These are phyloP conservation scores for Micromonas commoda DNA, from an alignment of 139 green algal species.

Conservation along the genomic window DNA sequence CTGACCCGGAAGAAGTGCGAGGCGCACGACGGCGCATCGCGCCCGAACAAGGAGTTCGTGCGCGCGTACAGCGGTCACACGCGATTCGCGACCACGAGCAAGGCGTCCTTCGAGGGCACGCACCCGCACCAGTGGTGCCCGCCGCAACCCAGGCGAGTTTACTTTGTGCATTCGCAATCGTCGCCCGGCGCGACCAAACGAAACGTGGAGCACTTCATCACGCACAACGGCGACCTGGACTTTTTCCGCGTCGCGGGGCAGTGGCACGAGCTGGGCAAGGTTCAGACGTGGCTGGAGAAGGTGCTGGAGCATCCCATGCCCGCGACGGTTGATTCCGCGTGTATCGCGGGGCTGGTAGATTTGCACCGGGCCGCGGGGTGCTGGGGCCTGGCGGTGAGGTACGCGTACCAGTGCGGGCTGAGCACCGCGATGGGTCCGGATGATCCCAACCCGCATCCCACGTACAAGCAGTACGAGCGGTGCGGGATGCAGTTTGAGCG, in stretches of 20 bases:
- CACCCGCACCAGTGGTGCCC: constrained; percentile 36
- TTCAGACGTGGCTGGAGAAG: constrained; percentile 28
- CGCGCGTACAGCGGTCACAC: constrained; percentile 31
- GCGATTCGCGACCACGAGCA: constrained; percentile 34
- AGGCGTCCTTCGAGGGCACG: constrained; percentile 28
- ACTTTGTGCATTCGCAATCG: background rate
- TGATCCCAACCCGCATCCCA: background rate
- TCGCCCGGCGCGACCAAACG: background rate
- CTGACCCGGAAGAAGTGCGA: constrained; percentile 19
- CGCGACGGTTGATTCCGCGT: constrained; percentile 19
- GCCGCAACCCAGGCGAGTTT: constrained; percentile 2
- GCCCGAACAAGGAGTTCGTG: background rate
- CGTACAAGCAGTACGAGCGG: background rate
- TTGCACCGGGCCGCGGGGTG: constrained; percentile 26
- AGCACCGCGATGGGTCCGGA: background rate
- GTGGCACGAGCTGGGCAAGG: constrained; percentile 24
- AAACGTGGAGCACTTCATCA: constrained; percentile 31
- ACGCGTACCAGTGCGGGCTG: background rate
- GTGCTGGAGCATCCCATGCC: background rate
- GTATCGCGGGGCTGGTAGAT: constrained; percentile 29
- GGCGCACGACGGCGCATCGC: no score
- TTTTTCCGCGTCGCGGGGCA: constrained; percentile 27
- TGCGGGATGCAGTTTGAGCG: background rate
- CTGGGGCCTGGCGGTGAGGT: constrained; percentile 15
- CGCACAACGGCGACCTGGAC: constrained; percentile 35